These are phyloP conservation scores for Trichoderma afroharzianum DNA, from an alignment of 2,329 filamentous ascomycete species.

Conservation along the genomic window DNA sequence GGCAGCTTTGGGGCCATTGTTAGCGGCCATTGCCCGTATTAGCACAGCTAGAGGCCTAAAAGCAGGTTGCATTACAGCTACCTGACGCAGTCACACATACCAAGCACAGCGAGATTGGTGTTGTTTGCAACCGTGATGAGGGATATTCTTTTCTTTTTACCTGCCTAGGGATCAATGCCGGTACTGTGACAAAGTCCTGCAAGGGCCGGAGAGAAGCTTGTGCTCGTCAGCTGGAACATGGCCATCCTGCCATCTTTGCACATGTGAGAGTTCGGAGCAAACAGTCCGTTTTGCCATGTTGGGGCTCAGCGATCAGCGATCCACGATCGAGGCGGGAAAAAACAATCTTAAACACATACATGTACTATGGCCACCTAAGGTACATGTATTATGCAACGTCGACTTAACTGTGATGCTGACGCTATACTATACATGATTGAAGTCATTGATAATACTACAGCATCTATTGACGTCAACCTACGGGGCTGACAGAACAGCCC, in stretches of 20 bases:
- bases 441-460: background rate
- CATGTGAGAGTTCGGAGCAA: slow-evolving; percentile 7
- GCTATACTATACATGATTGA: background rate
- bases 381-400: background rate
- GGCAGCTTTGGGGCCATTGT: slow-evolving; percentile 1
- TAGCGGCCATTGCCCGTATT: background rate
- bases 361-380: background rate
- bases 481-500: background rate
- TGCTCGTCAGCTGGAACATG: background rate
- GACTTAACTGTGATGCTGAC: background rate
- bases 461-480: background rate
- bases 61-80: slow-evolving; percentile 4
- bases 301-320: background rate
- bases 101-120: background rate
- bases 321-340: background rate
- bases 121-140: slow-evolving; percentile 3
- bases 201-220: background rate
- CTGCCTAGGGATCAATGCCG: background rate
- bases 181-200: background rate
- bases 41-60: background rate
- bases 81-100: background rate
- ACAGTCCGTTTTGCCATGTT: background rate
- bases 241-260: background rate
- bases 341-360: background rate
- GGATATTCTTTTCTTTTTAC: background rate